Conservation (phyloP, 2,329 filamentous ascomycete species). For the Fusarium equiseti region DNA sequence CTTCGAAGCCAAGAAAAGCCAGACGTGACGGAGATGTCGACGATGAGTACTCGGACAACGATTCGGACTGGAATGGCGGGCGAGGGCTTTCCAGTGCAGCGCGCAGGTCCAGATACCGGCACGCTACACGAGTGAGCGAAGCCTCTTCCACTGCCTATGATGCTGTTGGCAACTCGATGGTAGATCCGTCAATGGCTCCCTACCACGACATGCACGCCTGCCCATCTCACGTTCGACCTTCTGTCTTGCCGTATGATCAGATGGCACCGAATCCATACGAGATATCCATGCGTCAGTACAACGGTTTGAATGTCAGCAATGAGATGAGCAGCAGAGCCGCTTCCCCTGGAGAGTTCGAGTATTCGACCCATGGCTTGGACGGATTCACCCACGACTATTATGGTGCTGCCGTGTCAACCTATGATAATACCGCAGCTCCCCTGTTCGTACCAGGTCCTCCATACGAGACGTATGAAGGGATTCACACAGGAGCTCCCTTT, state of each 20-base stretch:
- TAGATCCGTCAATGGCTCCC: constrained; percentile 4
- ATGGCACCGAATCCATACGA: constrained; percentile 31
- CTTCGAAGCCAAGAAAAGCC: constrained; percentile 72
- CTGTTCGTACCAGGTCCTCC: constrained; percentile 16
- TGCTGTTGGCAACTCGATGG: constrained; percentile 6
- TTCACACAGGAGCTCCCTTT: constrained; percentile 20
- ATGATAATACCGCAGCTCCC: constrained; percentile 10
- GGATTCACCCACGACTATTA: constrained; percentile 31
- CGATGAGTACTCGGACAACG: constrained; percentile 36
- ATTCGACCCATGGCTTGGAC: constrained; percentile 24
- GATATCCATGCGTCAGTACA: constrained; percentile 25
- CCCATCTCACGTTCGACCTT: constrained; percentile 22
- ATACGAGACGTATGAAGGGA: constrained; percentile 27
- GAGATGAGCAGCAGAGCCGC: constrained; percentile 37
- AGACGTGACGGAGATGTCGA: constrained; percentile 52
- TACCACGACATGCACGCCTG: constrained; percentile 36
- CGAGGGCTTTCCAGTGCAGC: constrained; percentile 8
- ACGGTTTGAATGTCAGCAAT: constrained; percentile 11
- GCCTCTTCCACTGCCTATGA: constrained; percentile 33
- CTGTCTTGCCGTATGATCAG: constrained; percentile 28
- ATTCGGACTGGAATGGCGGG: constrained; percentile 40
- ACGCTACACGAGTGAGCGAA: constrained; percentile 38
- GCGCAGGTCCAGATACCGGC: constrained; percentile 25
- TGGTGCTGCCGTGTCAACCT: constrained; percentile 9
- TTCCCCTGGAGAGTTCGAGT: constrained; percentile 37